Conservation (phyloP, 2,329 filamentous ascomycete species). For the Pseudogymnoascus sp. region DNA sequence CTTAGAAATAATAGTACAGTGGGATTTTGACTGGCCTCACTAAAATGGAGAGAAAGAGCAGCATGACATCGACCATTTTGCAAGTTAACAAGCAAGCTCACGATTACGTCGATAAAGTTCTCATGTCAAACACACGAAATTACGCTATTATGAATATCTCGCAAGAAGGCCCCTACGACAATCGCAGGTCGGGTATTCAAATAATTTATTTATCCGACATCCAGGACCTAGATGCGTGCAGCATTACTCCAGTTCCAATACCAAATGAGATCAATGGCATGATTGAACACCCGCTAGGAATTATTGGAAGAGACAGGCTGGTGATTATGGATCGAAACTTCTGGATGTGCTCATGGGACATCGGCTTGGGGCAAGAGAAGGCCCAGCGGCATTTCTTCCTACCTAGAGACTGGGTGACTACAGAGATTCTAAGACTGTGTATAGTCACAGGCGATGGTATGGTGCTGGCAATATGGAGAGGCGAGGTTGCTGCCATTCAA, state of each 20-base stretch:
- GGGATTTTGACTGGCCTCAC: neutral
- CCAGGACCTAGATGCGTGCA: neutral
- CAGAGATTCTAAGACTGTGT: constrained; percentile 6
- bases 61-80: neutral
- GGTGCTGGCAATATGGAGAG: constrained; percentile 4
- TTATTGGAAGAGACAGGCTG: constrained; percentile 5
- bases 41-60: neutral
- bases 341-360: constrained; percentile 10
- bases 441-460: constrained; percentile 7
- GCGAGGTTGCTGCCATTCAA: constrained; percentile 10
- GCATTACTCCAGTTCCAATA: neutral
- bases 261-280: neutral
- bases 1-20: neutral
- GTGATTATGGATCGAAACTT: constrained; percentile 9
- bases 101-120: neutral
- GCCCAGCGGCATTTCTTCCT: constrained; percentile 10
- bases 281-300: constrained; percentile 5
- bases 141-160: neutral
- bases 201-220: neutral
- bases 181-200: neutral
- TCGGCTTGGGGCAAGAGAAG: neutral
- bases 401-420: constrained; percentile 11
- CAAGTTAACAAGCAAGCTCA: neutral
- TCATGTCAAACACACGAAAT: neutral
- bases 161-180: neutral